phyloP scores from a whole-genome alignment of 2,329 filamentous ascomycete genomes.

The Colletotrichum abscissum region DNA sequence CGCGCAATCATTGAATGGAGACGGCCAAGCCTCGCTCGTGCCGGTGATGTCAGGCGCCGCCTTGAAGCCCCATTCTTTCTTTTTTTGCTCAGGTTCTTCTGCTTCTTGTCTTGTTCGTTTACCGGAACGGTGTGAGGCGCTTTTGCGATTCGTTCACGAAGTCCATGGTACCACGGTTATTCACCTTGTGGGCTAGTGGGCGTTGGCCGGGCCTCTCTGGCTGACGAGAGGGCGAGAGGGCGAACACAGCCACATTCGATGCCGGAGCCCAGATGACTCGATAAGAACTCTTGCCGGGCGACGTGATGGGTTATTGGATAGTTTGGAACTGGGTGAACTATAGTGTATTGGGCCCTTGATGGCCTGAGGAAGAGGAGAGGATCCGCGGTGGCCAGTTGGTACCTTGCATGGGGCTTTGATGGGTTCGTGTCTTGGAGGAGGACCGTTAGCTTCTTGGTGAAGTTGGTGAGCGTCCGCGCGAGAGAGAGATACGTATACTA shows the following conservation, averaged over 20 bases:
- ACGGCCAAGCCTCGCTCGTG: conserved; percentile 17
- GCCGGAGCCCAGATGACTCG: conserved; percentile 12
- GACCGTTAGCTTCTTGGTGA: background rate
- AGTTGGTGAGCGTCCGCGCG: background rate
- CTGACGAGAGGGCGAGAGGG: background rate
- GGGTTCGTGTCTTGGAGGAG: background rate
- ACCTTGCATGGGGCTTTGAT: background rate
- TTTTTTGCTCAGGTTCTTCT: background rate
- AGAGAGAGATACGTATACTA: no score
- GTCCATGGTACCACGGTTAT: background rate
- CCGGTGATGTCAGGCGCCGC: conserved; percentile 30
- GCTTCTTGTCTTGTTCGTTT: background rate
- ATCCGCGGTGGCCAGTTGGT: background rate
- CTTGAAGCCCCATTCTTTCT: background rate
- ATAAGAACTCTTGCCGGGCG: background rate
- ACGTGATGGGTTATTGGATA: background rate
- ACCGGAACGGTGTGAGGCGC: background rate
- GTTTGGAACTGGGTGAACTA: background rate
- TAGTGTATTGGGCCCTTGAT: background rate
- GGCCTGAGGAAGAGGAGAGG: background rate
- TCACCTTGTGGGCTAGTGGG: background rate
- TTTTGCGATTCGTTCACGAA: conserved; percentile 7
- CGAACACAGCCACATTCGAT: conserved; percentile 24
- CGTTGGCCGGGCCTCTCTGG: background rate
- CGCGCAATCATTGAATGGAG: background rate